Evolutionary conservation across 805 yeast species (phyloP), one percentile per base, ranked within the genome.

Genomic region (Saccharomycopsis oosterbeekiorum): DNA sequence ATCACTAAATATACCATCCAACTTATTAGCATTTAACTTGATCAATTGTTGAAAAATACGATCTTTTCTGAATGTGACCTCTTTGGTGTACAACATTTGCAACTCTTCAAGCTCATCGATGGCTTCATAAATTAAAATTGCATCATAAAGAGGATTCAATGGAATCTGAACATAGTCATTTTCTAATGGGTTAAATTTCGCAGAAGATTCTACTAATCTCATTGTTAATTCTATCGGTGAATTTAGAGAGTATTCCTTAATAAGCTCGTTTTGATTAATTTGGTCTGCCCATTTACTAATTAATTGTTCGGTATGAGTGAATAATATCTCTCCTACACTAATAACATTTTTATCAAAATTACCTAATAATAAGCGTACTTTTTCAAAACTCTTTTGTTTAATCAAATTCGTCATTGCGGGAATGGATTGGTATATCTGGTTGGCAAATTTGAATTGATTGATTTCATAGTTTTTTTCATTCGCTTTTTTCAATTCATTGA

Each of bases 201-300:
- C 70, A 58, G 75, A 74, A 0, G 85, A 78, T 55, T 82, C 84
- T 26, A 41, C 57, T 19, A 64, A 47, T 67, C 97, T 78, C 69
- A 90, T 76, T 6, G 96, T 83, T 8, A 82, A 72, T 71, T 93
- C 98, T 4, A 92, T 88, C 0, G 96, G 88, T 0, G 97, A 88
- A 70, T 92, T 92, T 65, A 93, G 80, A 67, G 87, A 84, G 70
- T 82, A 89, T 8, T 80, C 74, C 3, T 76, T 71, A 58, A 85
- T 76, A 39, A 76, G 75, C 4, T 73, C 74, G 62, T 80, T 79
- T 9, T 56, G 24, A 6, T 74, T 68, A 62, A 80, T 83, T 65
- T 75, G 74, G 1, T 70, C 64, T 41, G 78, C 76, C 93, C 96
- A 89, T 47, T 78, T 76, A 15, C 78, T 75, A 58, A 86, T 81